Percentiles rank a stretch among this genome's conserved stretches.
These are phyloP conservation scores for Ligustrum vulgare DNA, from an alignment of 257 asterid genomes.

Conservation along the genomic window DNA sequence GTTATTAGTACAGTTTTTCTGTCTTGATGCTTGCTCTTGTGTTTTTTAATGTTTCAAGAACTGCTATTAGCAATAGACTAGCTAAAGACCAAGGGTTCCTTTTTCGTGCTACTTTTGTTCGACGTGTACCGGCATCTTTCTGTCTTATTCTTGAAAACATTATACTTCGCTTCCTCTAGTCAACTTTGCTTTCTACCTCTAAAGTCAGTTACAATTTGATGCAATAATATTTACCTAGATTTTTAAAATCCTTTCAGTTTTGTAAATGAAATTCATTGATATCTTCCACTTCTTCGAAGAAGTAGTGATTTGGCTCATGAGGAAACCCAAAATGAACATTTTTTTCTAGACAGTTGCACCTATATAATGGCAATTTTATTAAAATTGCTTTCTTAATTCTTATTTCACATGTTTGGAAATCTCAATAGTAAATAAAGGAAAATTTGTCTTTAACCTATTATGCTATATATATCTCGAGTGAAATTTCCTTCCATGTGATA, in stretches of 20 bases:
- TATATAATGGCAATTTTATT: not conserved
- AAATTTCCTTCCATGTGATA: slow-evolving; percentile 1
- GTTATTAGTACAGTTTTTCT: slow-evolving; percentile 4
- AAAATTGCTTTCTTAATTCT: not conserved
- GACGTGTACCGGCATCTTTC: slow-evolving; percentile 86
- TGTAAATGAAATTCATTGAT: slow-evolving; percentile 5
- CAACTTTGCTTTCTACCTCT: slow-evolving; percentile 89
- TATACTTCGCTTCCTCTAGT: slow-evolving; percentile 80
- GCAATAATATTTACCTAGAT: too few relatives aligned
- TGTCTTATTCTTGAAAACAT: slow-evolving; percentile 92
- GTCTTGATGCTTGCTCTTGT: slow-evolving; percentile 18
- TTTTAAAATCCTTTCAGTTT: slow-evolving; percentile 34
- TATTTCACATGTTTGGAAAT: not conserved
- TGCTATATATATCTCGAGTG: not conserved
- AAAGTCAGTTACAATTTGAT: too few relatives aligned
- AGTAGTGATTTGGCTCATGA: not conserved
- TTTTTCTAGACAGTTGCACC: not conserved
- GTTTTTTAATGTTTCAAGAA: slow-evolving; percentile 71
- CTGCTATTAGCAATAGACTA: slow-evolving; percentile 92
- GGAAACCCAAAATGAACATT: not conserved
- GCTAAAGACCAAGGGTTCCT: slow-evolving; percentile 99
- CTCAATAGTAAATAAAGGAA: not conserved
- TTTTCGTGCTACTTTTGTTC: slow-evolving; percentile 95
- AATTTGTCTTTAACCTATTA: not conserved
- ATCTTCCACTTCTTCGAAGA: not conserved